These are phyloP conservation scores for Lizonia empirigonia DNA, from an alignment of 2,329 filamentous ascomycete genomes.

Conservation along the genomic window DNA sequence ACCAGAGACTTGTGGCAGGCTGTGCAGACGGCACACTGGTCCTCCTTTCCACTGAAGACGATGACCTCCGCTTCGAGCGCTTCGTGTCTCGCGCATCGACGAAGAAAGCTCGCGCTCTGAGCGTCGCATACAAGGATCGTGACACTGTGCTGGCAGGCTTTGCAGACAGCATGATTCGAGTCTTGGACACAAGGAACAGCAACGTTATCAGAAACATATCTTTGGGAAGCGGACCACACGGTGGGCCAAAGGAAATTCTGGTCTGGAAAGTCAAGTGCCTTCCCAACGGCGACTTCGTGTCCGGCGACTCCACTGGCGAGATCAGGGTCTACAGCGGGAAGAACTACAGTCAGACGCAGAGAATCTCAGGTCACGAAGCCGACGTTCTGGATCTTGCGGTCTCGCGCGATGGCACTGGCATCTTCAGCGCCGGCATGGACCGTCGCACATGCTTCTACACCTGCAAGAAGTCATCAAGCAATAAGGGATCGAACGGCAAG, in stretches of 20 bases:
- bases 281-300: conserved; percentile 86
- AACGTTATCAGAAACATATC: conserved; percentile 81
- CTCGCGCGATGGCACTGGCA: conserved; percentile 77
- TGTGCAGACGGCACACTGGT: conserved; percentile 91
- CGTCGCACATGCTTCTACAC: conserved; percentile 84
- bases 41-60: conserved; percentile 83
- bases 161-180: conserved; percentile 92
- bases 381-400: conserved; percentile 88
- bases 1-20: conserved; percentile 76
- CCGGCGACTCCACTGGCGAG: conserved; percentile 92
- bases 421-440: conserved; percentile 92
- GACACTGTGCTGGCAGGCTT: conserved; percentile 87
- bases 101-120: conserved; percentile 87
- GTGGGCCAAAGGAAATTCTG: conserved; percentile 82
- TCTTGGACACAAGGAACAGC: conserved; percentile 84
- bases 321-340: conserved; percentile 92
- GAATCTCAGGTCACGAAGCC: conserved; percentile 84
- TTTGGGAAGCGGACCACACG: conserved; percentile 75
- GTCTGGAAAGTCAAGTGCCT: conserved; percentile 94
- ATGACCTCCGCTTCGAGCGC: conserved; percentile 79
- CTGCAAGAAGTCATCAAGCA: conserved; percentile 31
- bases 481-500: conserved; percentile 50
- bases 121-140: conserved; percentile 85
- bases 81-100: conserved; percentile 76
- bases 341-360: conserved; percentile 85